phyloP scores from a whole-genome alignment of 2,329 filamentous ascomycete genomes.

The Microsporum canis region DNA sequence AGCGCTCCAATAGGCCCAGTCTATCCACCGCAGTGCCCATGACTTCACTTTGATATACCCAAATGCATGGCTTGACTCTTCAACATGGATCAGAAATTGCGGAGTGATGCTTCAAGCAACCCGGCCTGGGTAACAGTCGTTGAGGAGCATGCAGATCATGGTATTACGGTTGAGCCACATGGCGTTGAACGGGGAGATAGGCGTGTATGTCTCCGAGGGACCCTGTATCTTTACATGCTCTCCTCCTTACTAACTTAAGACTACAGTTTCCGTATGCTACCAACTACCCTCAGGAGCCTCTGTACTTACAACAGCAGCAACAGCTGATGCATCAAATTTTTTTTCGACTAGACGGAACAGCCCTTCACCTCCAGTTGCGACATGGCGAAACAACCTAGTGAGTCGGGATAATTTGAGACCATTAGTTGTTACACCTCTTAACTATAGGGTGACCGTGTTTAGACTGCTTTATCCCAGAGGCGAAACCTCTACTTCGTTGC shows the following conservation, averaged over 20 bases:
- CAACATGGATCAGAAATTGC: not conserved
- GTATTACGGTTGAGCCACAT: constrained; percentile 10
- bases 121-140: not conserved
- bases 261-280: constrained; percentile 9
- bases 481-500: constrained; percentile 39
- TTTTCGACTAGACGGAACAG: not conserved
- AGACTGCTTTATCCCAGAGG: constrained; percentile 38
- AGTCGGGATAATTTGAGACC: constrained; percentile 4
- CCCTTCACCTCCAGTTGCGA: constrained; percentile 23
- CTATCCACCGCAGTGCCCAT: not conserved
- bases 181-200: constrained; percentile 7
- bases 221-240: not conserved
- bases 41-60: not conserved
- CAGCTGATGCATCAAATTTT: not conserved
- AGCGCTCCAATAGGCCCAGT: not conserved
- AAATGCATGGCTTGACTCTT: not conserved
- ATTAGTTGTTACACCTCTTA: not conserved
- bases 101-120: not conserved
- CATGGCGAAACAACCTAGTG: constrained; percentile 38
- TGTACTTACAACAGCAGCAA: not conserved
- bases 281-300: not conserved
- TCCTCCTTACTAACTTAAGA: not conserved
- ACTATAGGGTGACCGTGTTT: not conserved
- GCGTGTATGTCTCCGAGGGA: constrained; percentile 26
- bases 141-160: constrained; percentile 5